A percentile compares a stretch with the other conserved stretches of the same genome.
Conservation (phyloP, 1,284 basidiomycete genomes). For the Chalciporus sp. region DNA sequence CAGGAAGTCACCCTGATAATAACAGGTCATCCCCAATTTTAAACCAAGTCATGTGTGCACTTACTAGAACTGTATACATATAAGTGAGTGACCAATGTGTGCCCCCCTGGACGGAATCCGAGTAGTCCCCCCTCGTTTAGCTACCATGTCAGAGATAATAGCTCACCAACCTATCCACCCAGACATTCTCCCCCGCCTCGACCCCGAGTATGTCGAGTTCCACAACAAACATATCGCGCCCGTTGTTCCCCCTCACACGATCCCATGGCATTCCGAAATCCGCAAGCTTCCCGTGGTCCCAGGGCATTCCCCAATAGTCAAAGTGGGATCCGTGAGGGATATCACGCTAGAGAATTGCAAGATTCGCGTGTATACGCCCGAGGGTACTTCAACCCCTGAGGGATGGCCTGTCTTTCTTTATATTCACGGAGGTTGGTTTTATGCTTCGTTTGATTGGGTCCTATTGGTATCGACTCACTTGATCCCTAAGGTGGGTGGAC, state of each 20-base stretch:
- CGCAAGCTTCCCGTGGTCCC: conserved; percentile 57
- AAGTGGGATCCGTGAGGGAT: conserved; percentile 56
- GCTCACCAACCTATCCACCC: conserved; percentile 55
- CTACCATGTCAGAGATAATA: conserved; percentile 24
- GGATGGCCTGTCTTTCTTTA: conserved; percentile 51
- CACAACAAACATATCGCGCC: conserved; percentile 54
- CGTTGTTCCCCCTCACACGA: conserved; percentile 50
- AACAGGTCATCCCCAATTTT: conserved; percentile 7
- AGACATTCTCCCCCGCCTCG: conserved; percentile 53
- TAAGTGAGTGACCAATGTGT: not conserved
- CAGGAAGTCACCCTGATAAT: no score
- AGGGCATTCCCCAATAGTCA: conserved; percentile 54
- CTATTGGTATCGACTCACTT: not conserved
- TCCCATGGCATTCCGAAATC: conserved; percentile 61
- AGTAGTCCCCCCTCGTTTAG: not conserved
- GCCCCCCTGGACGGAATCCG: not conserved
- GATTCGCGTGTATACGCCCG: conserved; percentile 61
- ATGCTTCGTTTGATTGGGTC: not conserved
- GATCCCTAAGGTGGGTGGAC: conserved; percentile 64
- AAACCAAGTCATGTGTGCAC: conserved; percentile 17
- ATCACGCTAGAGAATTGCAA: conserved; percentile 47
- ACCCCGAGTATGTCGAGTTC: conserved; percentile 64
- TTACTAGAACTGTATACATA: not conserved
- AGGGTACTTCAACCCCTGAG: conserved; percentile 37
- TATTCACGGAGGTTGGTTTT: conserved; percentile 55